Evolutionary conservation across 768 basidiomycete genomes (phyloP).

Genomic region (Hericium alpestre): DNA sequence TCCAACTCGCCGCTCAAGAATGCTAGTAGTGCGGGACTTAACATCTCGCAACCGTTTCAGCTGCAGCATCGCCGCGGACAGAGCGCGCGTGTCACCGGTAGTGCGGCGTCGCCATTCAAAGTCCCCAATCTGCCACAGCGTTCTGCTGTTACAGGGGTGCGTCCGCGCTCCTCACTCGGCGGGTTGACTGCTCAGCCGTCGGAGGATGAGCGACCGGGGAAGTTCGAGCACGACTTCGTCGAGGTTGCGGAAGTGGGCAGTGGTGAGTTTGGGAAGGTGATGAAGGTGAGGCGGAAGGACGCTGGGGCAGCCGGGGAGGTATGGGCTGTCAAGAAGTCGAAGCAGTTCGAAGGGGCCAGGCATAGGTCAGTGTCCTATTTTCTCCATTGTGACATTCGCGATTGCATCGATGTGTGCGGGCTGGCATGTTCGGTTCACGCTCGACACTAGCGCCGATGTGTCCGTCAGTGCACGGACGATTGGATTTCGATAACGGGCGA

Average conservation of each 20-base stretch:
- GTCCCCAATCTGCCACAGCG: neutral
- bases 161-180: constrained; percentile 12
- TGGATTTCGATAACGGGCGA: neutral
- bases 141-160: constrained; percentile 13
- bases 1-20: constrained; percentile 8
- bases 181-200: constrained; percentile 8
- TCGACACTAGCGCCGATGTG: neutral
- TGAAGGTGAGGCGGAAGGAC: constrained; percentile 68
- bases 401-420: neutral
- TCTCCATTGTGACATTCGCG: neutral
- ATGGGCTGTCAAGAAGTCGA: constrained; percentile 91
- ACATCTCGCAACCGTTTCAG: neutral
- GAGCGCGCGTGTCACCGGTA: neutral
- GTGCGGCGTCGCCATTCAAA: neutral
- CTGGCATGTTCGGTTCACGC: neutral
- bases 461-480: neutral
- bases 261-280: constrained; percentile 90
- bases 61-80: constrained; percentile 1
- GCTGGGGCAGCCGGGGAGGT: constrained; percentile 29
- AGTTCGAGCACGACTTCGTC: constrained; percentile 73
- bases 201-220: constrained; percentile 43
- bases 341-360: constrained; percentile 81
- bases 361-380: constrained; percentile 55
- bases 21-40: neutral
- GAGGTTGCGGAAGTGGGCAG: constrained; percentile 76